Conservation (phyloP, 106 monocot species). For the Allium cepa region DNA sequence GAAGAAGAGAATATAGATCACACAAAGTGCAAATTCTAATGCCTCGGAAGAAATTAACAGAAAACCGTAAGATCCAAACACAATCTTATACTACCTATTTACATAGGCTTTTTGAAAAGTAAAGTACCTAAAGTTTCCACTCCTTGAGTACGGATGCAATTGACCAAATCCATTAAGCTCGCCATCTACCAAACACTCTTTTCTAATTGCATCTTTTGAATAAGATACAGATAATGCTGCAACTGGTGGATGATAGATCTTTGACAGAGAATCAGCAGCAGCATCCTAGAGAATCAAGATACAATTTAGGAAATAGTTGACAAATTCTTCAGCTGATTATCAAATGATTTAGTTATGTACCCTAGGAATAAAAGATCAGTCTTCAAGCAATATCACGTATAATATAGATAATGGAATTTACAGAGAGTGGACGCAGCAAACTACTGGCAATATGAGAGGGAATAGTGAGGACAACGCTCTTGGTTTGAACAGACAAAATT, state of each 20-base stretch:
- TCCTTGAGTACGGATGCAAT: slow-evolving; percentile 88
- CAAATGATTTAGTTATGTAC: too few relatives aligned
- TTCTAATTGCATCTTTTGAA: slow-evolving; percentile 61
- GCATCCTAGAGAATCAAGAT: slow-evolving; percentile 28
- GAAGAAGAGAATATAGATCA: too few relatives aligned
- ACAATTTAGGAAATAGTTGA: neutral
- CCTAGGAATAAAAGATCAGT: too few relatives aligned
- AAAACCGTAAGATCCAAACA: neutral
- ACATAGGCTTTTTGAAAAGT: neutral
- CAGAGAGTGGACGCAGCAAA: slow-evolving; percentile 73
- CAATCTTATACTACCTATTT: neutral
- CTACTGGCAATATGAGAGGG: slow-evolving; percentile 81
- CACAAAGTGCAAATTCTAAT: too few relatives aligned
- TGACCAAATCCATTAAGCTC: slow-evolving; percentile 92
- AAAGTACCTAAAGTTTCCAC: slow-evolving; percentile 89
- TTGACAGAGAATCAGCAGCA: slow-evolving; percentile 77
- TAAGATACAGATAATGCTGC: slow-evolving; percentile 91
- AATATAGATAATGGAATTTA: slow-evolving; percentile 17
- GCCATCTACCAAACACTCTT: slow-evolving; percentile 73
- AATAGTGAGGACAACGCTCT: slow-evolving; percentile 75
- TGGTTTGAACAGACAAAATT: slow-evolving; percentile 38
- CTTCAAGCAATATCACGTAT: too few relatives aligned
- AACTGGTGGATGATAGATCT: slow-evolving; percentile 90
- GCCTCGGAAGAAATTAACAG: neutral
- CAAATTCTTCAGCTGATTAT: too few relatives aligned